phyloP scores from a whole-genome alignment of 192 early-diverging fungal genomes.

The Coemansia sp. region DNA sequence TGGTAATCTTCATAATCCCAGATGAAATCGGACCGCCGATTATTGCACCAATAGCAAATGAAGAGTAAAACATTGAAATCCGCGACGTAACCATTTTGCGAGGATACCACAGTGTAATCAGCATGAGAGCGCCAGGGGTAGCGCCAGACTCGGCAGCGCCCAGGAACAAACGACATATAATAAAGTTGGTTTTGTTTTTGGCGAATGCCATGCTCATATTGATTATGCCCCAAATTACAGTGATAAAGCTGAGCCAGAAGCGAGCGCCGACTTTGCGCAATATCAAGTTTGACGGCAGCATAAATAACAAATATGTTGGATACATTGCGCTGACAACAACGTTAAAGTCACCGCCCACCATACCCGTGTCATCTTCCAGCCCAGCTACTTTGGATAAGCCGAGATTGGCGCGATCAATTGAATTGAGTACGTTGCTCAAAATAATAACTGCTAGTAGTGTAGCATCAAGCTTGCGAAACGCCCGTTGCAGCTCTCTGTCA shows the following conservation, averaged over 20 bases:
- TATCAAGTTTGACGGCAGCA: slow-evolving; percentile 47
- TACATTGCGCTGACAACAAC: slow-evolving; percentile 48
- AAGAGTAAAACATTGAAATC: slow-evolving; percentile 44
- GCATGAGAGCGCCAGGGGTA: slow-evolving; percentile 43
- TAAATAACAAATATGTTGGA: slow-evolving; percentile 42
- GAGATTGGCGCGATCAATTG: slow-evolving; percentile 47
- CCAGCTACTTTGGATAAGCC: slow-evolving; percentile 39
- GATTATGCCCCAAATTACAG: slow-evolving; percentile 48
- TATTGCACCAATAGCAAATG: slow-evolving; percentile 41
- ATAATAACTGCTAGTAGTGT: slow-evolving; percentile 37
- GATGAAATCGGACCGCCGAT: slow-evolving; percentile 47
- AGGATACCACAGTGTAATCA: slow-evolving; percentile 51
- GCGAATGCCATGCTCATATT: slow-evolving; percentile 54
- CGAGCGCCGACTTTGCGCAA: slow-evolving; percentile 46
- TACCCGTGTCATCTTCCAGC: slow-evolving; percentile 28
- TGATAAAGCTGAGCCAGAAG: slow-evolving; percentile 49
- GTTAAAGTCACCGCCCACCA: slow-evolving; percentile 41
- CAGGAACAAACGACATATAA: slow-evolving; percentile 42
- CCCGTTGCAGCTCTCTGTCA: slow-evolving; percentile 32
- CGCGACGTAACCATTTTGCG: slow-evolving; percentile 48
- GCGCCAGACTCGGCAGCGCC: slow-evolving; percentile 49
- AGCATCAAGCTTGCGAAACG: slow-evolving; percentile 43
- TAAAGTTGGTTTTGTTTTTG: slow-evolving; percentile 42
- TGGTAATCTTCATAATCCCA: slow-evolving; percentile 40
- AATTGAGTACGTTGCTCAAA: slow-evolving; percentile 48